Conservation (phyloP, 228 moss, liverwort and hornwort species). For the Sphagnum magellanicum region DNA sequence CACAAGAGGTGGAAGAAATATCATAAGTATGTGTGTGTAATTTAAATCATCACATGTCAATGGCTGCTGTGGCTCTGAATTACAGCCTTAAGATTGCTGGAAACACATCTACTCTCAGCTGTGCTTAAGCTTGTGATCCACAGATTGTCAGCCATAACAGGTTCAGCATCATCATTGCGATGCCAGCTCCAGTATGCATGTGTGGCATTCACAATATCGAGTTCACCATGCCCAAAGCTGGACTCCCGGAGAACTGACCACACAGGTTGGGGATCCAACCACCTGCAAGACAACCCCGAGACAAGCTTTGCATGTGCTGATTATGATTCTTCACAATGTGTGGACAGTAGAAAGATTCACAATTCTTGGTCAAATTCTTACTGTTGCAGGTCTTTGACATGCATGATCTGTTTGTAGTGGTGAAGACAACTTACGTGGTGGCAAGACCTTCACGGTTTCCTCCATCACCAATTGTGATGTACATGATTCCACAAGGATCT, state of each 20-base stretch:
- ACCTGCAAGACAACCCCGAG: conserved; percentile 24
- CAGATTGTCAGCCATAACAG: conserved; percentile 51
- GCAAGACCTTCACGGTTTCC: conserved; percentile 77
- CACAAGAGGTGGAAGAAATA: too few relatives aligned
- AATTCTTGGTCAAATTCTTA: too few relatives aligned
- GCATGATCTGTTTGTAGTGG: too few relatives aligned
- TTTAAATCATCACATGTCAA: too few relatives aligned
- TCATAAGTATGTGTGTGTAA: too few relatives aligned
- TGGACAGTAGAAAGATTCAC: background rate
- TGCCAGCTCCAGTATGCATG: conserved; percentile 89
- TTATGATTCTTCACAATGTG: background rate
- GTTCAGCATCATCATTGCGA: conserved; percentile 64
- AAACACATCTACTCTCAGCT: background rate
- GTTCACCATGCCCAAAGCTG: conserved; percentile 77
- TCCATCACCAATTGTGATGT: conserved; percentile 73
- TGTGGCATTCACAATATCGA: conserved; percentile 57
- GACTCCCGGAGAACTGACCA: conserved; percentile 84
- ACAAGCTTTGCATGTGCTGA: too few relatives aligned
- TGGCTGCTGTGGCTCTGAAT: too few relatives aligned
- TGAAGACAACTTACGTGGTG: conserved; percentile 25
- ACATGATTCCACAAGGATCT: conserved; percentile 49
- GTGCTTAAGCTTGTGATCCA: conserved; percentile 33
- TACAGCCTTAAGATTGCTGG: background rate
- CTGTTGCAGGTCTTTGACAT: too few relatives aligned
- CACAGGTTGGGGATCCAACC: conserved; percentile 53